Evolutionary conservation across 768 basidiomycete genomes (phyloP), one percentile per base, ranked within the genome.

Genomic region (Hemileccinum impolitum): DNA sequence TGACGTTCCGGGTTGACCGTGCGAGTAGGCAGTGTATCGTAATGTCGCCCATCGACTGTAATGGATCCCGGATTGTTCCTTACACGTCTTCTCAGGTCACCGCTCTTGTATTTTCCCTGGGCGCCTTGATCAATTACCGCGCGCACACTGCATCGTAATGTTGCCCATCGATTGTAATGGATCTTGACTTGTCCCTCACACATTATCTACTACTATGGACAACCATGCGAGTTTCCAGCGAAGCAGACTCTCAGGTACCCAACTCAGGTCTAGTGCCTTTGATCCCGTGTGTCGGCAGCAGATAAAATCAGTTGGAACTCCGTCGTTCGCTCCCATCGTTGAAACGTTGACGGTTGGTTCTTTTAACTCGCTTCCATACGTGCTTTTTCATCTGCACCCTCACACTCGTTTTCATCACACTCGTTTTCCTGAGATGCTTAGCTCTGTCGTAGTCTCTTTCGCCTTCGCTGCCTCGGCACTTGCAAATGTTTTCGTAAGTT

Each of bases 401-500:
- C 47, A 67, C 65, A 59, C 14, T 67, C 61, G 18, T 61, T 68
- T 54, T 36, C 41, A 49, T 17, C 21, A 37, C 64, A 11, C 34
- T 66, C 64, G 1, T 47, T 56, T n/a, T n/a, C n/a, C 6, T 5
- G 26, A 63, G 63, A 84, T 85, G 82, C 75, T 85, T 68, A 57
- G 70, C 51, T 71, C 78, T 45, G 57, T 68, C 45, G 36, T 82
- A 54, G 55, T 81, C 52, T 55, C 77, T 52, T 72, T 85, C 54
- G 73, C 75, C 48, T 68, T 82, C 51, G 72, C 77, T 45, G 71
- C 77, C 28, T 75, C 80, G 39, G 75, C 77, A 23, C 63, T 80
- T 44, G 85, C 80, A 39, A 79, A 59, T 42, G 71, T 85, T 55
- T 82, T 72, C 54, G 85, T 87, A 60, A 37, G 78, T 72, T 23